These are phyloP conservation scores for Neocatenulostroma microsporum DNA, from an alignment of 2,329 filamentous ascomycete species.

Conservation along the genomic window DNA sequence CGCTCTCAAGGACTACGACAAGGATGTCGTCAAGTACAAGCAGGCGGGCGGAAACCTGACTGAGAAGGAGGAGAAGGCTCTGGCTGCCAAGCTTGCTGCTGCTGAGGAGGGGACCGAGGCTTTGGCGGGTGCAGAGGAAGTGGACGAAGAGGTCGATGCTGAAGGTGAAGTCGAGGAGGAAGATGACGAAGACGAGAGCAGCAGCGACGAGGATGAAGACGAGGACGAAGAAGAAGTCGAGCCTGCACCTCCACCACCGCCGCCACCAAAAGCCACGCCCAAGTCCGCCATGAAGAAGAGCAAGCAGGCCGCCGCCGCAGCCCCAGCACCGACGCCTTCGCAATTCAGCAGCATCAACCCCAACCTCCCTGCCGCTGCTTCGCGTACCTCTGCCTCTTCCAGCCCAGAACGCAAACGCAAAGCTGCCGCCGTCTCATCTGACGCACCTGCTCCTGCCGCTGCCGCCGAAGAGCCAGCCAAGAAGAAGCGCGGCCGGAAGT, in stretches of 20 bases:
- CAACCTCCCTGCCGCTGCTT: too few relatives aligned
- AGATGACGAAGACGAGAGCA: conserved; percentile 11
- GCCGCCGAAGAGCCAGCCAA: conserved; percentile 18
- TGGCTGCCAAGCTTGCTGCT: too few relatives aligned
- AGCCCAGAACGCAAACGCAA: conserved; percentile 26
- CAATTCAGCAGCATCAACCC: conserved; percentile 19
- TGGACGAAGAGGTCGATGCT: conserved; percentile 18
- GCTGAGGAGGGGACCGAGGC: too few relatives aligned
- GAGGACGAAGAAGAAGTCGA: conserved; percentile 23
- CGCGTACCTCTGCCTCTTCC: too few relatives aligned
- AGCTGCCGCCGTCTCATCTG: conserved; percentile 12
- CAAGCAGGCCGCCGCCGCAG: conserved; percentile 19
- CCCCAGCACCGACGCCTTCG: conserved; percentile 9
- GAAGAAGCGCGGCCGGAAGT: conserved; percentile 28
- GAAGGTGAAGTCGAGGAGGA: not conserved
- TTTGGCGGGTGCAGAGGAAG: conserved; percentile 28
- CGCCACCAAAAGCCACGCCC: conserved; percentile 6
- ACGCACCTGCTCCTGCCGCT: conserved; percentile 5
- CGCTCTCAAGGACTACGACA: conserved; percentile 50
- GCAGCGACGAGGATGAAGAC: conserved; percentile 16
- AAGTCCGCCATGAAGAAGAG: conserved; percentile 29
- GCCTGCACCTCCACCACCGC: conserved; percentile 26
- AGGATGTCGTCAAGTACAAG: conserved; percentile 50
- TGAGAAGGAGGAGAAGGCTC: conserved; percentile 1
- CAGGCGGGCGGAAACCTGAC: conserved; percentile 34